Evolutionary conservation across 192 early-diverging fungal species (phyloP), one percentile per base, ranked within the genome.

Genomic region (Coemansia sp.): DNA sequence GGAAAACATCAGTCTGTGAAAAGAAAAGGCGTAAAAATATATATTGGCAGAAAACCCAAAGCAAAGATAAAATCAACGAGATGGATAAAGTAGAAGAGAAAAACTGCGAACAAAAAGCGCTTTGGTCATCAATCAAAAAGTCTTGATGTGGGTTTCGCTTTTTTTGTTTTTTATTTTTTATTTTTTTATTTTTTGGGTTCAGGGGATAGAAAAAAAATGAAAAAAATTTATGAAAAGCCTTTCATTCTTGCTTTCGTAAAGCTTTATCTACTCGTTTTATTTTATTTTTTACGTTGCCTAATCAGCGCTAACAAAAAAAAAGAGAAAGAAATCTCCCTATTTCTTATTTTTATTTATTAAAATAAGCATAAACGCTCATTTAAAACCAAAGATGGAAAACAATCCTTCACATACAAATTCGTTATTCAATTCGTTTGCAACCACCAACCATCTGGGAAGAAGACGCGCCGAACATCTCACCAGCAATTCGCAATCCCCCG

Each of bases 371-470:
- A n/a, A n/a, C 51, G 36, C 16, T 48, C 36, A 30, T 55, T 58
- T 18, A 49, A 49, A 49, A 3, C 48, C n/a, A n/a, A n/a, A n/a
- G 59, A 69, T 66, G 67, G 68, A 66, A 57, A 61, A 63, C 64
- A 73, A 38, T 69, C 17, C 59, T 11, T 16, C 75, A 16, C 70
- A 78, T 18, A 25, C 51, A 25, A 77, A 69, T 30, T 56, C 62
- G 38, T 61, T 73, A 16, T 73, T 78, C 48, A 72, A 73, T 66
- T 51, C 66, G 22, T 78, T 54, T 58, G 42, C 29, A 4, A 55
- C 61, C 12, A 60, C 67, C 25, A 67, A 77, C 34, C 56, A 66
- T 54, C 48, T 50, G 2, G 66, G 66, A 62, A 66, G 69, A 33
- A 65, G 61, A 52, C 61, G 63, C 16, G 58, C 60, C 38, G 65